Base-by-base conservation (phyloP, 129 eudicot species). In the Artemisia tridentata region DNA sequence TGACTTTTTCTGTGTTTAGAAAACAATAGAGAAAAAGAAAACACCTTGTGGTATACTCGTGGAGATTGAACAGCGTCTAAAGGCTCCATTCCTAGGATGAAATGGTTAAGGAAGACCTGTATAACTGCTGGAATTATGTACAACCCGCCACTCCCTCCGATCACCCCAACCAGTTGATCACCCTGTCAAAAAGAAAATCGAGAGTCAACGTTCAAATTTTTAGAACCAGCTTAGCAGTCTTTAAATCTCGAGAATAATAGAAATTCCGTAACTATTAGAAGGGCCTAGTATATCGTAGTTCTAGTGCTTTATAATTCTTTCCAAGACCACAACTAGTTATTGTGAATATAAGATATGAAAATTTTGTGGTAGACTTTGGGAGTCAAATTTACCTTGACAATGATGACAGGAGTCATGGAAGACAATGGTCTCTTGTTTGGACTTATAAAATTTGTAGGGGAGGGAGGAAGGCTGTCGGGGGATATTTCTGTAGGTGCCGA, bases 81-180 rank as follows among this genome's bases (percentile, higher is more conserved):
- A n/a, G n/a, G n/a, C 27, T 93, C 80, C 91, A 90, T 85, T 50
- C 89, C 99, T 34, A 87, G 80, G 41, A 93, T 43, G 57, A 93
- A 93, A 72, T 93, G 92, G 87, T 93, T 93, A n/a, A 93, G 63
- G 81, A 93, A 87, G 65, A 90, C 97, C 72, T 93, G 92, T 43
- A 80, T 48, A 4, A 93, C 92, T 64, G 97, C 97, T 4, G 97
- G 92, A 75, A 87, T 87, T 31, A 93, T 93, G 73, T 88, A 60
- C 65, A 87, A 0, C 9, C 99, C 99, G 18, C 99, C 99, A 72
- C 99, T 93, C 17, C 99, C 99, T 12, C 99, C 99, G 51, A 90
- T 70, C n/a, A 87, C 99, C 56, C 99, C 99, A 7, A 83, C 97
- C 75, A 90, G 66, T 65, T 90, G 96, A 73, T 78, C 84, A 81